A percentile compares a stretch with the other conserved stretches of the same genome.
Evolutionary conservation across 2,329 filamentous ascomycete species (phyloP).

Genomic region (Pseudomassariella vexata): DNA sequence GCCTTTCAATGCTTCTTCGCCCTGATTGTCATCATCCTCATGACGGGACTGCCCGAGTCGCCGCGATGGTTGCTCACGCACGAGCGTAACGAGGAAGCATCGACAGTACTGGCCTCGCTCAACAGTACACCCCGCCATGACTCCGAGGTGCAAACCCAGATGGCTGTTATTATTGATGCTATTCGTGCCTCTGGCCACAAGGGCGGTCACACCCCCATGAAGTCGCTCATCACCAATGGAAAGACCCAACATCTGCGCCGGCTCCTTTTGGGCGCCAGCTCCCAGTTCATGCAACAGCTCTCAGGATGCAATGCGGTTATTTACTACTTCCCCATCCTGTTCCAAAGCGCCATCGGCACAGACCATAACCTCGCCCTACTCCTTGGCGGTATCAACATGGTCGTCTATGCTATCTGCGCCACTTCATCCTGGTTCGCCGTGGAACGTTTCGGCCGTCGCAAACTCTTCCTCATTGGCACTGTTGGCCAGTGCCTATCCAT

Average conservation of each 20-base stretch:
- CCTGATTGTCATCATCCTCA: conserved; percentile 31
- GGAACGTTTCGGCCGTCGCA: conserved; percentile 39
- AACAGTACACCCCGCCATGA: conserved; percentile 47
- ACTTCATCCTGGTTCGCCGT: conserved; percentile 50
- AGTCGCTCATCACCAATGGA: conserved; percentile 51
- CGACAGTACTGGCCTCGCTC: conserved; percentile 44
- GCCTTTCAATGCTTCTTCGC: conserved; percentile 38
- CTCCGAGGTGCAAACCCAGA: conserved; percentile 51
- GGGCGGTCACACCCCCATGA: conserved; percentile 21
- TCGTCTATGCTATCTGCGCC: conserved; percentile 57
- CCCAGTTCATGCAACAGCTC: conserved; percentile 58
- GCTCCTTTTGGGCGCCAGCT: conserved; percentile 52
- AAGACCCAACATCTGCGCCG: conserved; percentile 60
- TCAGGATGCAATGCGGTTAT: conserved; percentile 53
- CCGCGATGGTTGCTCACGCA: conserved; percentile 42
- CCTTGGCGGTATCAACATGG: conserved; percentile 48
- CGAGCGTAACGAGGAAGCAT: conserved; percentile 44
- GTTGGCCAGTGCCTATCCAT: conserved; percentile 47
- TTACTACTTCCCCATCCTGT: conserved; percentile 57
- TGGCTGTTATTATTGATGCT: conserved; percentile 34
- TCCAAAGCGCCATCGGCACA: conserved; percentile 35
- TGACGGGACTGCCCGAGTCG: conserved; percentile 44
- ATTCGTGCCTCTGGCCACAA: conserved; percentile 23
- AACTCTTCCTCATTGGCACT: conserved; percentile 38
- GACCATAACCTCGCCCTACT: conserved; percentile 41